phyloP scores from a whole-genome alignment of 192 early-diverging fungal species.

The Glomus cerebriforme region DNA sequence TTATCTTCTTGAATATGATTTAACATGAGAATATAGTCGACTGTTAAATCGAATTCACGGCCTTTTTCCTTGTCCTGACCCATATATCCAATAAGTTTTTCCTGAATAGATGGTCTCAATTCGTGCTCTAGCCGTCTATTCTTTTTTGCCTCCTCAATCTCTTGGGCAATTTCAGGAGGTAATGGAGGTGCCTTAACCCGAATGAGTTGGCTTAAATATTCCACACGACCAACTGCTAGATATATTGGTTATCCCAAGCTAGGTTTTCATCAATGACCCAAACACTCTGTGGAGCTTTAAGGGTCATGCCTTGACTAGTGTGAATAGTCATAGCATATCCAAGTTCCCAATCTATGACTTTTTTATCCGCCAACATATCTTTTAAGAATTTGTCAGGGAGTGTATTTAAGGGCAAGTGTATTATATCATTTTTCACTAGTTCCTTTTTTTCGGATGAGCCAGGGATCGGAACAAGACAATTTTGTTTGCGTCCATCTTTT shows the following conservation, averaged over 20 bases:
- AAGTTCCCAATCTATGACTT: constrained; percentile 16
- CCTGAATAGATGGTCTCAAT: constrained; percentile 2
- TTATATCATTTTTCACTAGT: constrained; percentile 29
- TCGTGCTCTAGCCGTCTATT: not conserved
- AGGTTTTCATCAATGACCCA: constrained; percentile 28
- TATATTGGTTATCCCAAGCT: constrained; percentile 20
- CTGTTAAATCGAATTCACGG: not conserved
- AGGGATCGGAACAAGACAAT: constrained; percentile 16
- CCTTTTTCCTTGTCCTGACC: constrained; percentile 1
- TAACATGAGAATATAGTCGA: not conserved
- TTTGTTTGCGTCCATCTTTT: constrained; percentile 22
- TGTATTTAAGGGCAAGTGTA: constrained; percentile 19
- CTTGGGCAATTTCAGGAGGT: constrained; percentile 18
- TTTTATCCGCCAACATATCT: constrained; percentile 19
- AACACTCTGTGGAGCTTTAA: constrained; percentile 17
- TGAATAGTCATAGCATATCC: constrained; percentile 18
- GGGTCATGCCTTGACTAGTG: constrained; percentile 29
- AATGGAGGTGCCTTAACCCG: not conserved
- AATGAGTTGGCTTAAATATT: constrained; percentile 23
- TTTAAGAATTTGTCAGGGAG: constrained; percentile 18
- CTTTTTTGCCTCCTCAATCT: constrained; percentile 9
- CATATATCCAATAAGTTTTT: constrained; percentile 22
- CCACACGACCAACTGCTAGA: constrained; percentile 8
- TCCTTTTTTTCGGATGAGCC: constrained; percentile 18
- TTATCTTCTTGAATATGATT: constrained; percentile 20